phyloP scores from a whole-genome alignment of 2,329 filamentous ascomycete species.

The Beauveria varroae region DNA sequence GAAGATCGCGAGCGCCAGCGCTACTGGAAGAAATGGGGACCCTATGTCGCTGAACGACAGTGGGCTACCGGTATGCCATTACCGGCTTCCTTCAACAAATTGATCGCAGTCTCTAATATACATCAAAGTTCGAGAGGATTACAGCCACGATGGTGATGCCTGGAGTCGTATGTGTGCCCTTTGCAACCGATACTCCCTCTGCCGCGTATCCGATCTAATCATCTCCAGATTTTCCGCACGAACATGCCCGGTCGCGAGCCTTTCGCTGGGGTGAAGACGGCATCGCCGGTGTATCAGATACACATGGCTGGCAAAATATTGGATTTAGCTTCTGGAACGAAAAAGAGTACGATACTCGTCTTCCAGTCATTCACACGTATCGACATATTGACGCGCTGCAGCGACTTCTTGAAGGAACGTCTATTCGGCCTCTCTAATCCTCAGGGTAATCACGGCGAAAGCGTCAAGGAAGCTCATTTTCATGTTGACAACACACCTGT shows the following conservation, averaged over 20 bases:
- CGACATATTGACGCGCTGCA: constrained; percentile 38
- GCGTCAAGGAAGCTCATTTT: constrained; percentile 93
- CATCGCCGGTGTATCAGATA: constrained; percentile 88
- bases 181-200: constrained; percentile 19
- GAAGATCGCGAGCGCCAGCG: constrained; percentile 75
- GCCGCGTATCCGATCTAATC: background rate
- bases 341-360: constrained; percentile 61
- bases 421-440: constrained; percentile 93
- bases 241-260: constrained; percentile 78
- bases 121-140: constrained; percentile 74
- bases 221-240: constrained; percentile 77
- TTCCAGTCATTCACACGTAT: background rate
- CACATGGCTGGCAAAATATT: constrained; percentile 85
- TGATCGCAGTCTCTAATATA: constrained; percentile 13
- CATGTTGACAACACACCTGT: constrained; percentile 88
- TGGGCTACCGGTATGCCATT: constrained; percentile 72
- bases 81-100: background rate
- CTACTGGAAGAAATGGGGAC: constrained; percentile 99
- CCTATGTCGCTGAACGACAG: constrained; percentile 88
- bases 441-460: constrained; percentile 95
- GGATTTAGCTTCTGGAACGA: constrained; percentile 98
- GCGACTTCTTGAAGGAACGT: constrained; percentile 88
- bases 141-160: constrained; percentile 80
- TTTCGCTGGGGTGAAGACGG: constrained; percentile 97
- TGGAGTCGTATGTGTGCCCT: constrained; percentile 69